Base-by-base conservation (phyloP, 257 asterid genomes). In the Verbena officinalis region DNA sequence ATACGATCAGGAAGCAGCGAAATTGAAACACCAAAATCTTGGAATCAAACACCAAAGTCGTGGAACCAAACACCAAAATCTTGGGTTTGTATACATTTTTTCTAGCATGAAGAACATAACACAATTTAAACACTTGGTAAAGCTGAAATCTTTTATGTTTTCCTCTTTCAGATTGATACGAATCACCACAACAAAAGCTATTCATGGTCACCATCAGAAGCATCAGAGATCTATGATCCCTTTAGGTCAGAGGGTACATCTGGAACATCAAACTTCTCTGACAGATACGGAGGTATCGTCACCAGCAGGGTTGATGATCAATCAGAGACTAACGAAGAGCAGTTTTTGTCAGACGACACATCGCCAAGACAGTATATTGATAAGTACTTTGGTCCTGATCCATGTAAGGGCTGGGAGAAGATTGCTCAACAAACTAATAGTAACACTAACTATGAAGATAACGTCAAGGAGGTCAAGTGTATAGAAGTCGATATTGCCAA, bases 361-460 rank as follows among this genome's bases (percentile, higher is more conserved):
- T 90, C 97, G 2, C 97, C 99, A 7, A 68, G 90, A 55, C 44
- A 73, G 55, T 81, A 78, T 71, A 81, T 94, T 34, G 97, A 94
- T 39, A 94, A 86, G 81, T 94, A 88, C 84, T 88, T 94, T 30
- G 99, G 97, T 55, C 97, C 97, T 10, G 97, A 90, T 73, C 96
- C 99, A 33, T 78, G 84, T 39, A 67, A 72, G 33, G 99, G 88
- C 30, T 90, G 99, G 99, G 99, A 93, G 71, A 90, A 86, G 80
- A 78, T 75, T 33, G 69, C 83, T 59, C 83, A 77, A 63, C 74
- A 73, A 79, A 55, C 71, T 39, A 67, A 67, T 17, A 30, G 36
- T 7, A 84, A 82, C 20, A 64, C 65, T 45, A 71, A 55, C 30
- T 64, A 60, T 22, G 87, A 76, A 52, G 91, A 84, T 43, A 73